Evolutionary conservation across 2,329 filamentous ascomycete genomes (phyloP).

Genomic region (Botrytis tulipae): DNA sequence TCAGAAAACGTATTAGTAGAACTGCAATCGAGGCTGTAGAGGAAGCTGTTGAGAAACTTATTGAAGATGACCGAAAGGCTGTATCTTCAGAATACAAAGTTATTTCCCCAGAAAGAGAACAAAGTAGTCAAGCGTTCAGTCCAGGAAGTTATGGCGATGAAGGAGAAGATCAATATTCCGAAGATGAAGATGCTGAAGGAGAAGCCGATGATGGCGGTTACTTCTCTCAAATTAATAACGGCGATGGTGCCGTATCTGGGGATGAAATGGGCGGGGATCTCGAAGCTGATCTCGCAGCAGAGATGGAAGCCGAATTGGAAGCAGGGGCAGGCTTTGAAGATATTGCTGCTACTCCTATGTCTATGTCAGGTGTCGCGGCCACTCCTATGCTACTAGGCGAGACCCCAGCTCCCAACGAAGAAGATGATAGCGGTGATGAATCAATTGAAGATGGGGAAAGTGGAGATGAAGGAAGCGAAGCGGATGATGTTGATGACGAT

Average conservation of each 20-base stretch:
- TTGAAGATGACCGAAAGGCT: conserved; percentile 47
- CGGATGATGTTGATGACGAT: conserved; percentile 50
- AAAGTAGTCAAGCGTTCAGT: conserved; percentile 33
- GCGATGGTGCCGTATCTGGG: conserved; percentile 32
- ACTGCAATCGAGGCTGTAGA: conserved; percentile 57
- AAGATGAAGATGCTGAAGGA: conserved; percentile 41
- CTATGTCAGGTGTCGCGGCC: conserved; percentile 29
- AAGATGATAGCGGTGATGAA: conserved; percentile 42
- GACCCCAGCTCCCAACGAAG: conserved; percentile 27
- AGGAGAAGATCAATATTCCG: conserved; percentile 39
- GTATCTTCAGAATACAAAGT: conserved; percentile 45
- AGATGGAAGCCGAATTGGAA: conserved; percentile 34
- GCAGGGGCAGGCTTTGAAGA: conserved; percentile 31
- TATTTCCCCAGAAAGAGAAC: conserved; percentile 40
- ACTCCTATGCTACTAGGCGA: conserved; percentile 34
- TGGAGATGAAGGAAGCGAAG: conserved; percentile 45
- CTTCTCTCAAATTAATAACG: conserved; percentile 33
- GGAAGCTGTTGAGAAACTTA: conserved; percentile 51
- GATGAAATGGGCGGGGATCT: conserved; percentile 41
- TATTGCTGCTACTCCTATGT: conserved; percentile 40
- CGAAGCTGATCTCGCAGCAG: conserved; percentile 38
- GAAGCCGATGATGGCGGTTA: conserved; percentile 43
- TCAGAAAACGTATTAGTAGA: conserved; percentile 55
- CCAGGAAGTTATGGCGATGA: conserved; percentile 32
- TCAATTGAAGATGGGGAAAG: conserved; percentile 48